Percentiles rank a stretch among this genome's conserved stretches.
Evolutionary conservation across 2,329 filamentous ascomycete species (phyloP).

Genomic region (Myriosclerotinia duriaeana): DNA sequence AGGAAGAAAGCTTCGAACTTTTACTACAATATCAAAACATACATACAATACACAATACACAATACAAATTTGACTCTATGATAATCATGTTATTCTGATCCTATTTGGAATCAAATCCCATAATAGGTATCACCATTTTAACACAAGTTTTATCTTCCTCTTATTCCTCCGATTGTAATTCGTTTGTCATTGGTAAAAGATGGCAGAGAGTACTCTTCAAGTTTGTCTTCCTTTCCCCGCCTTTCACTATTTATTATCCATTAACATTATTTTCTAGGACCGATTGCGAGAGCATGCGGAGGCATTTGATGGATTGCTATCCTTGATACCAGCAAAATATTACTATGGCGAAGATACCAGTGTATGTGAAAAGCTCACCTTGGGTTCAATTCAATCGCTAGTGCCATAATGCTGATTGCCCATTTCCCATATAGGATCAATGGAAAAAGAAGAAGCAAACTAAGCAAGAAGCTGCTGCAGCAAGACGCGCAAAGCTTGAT

Average conservation of each 20-base stretch:
- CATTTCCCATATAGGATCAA: slow-evolving; percentile 65
- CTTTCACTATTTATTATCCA: slow-evolving; percentile 22
- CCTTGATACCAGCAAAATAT: slow-evolving; percentile 68
- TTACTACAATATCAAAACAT: background rate
- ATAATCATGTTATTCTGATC: slow-evolving; percentile 7
- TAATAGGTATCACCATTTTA: background rate
- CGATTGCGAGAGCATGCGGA: slow-evolving; percentile 50
- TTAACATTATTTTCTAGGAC: slow-evolving; percentile 44
- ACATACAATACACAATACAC: background rate
- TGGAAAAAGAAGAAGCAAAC: slow-evolving; percentile 96
- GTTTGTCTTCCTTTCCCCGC: slow-evolving; percentile 35
- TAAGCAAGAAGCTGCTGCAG: slow-evolving; percentile 79
- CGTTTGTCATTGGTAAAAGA: slow-evolving; percentile 24
- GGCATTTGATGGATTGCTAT: slow-evolving; percentile 56
- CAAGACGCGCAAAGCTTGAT: slow-evolving; percentile 85
- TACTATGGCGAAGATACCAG: slow-evolving; percentile 70
- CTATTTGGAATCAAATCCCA: background rate
- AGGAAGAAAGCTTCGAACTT: slow-evolving; percentile 15
- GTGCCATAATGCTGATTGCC: slow-evolving; percentile 26
- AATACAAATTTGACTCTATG: background rate
- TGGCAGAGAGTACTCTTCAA: slow-evolving; percentile 41
- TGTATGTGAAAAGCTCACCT: slow-evolving; percentile 48
- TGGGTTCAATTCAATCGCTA: slow-evolving; percentile 11
- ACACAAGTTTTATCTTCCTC: background rate
- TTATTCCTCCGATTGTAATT: slow-evolving; percentile 9